These are phyloP conservation scores for Scortechinia acanthostroma DNA, from an alignment of 2,329 filamentous ascomycete species.

Conservation along the genomic window DNA sequence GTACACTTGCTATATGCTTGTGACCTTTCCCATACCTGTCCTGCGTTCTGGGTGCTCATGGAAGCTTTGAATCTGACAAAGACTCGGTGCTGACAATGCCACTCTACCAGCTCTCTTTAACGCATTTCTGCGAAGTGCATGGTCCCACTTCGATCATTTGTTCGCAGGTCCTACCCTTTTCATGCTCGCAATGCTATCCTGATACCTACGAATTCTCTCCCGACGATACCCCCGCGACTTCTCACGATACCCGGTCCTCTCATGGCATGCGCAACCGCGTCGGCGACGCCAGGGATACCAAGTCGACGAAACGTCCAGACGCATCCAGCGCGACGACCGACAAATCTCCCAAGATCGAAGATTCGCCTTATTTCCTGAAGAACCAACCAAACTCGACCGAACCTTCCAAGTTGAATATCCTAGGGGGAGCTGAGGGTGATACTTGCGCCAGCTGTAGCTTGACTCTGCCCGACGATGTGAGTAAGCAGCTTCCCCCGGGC, in stretches of 20 bases:
- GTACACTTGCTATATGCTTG: too few relatives aligned
- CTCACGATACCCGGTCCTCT: constrained; percentile 6
- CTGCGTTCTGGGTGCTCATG: constrained; percentile 1
- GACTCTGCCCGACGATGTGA: constrained; percentile 41
- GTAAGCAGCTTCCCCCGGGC: constrained; percentile 40
- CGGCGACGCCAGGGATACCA: too few relatives aligned
- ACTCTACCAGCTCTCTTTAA: constrained; percentile 43
- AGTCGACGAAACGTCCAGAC: too few relatives aligned
- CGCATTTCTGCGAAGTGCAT: constrained; percentile 56
- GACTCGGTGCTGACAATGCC: not conserved
- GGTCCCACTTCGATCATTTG: constrained; percentile 55
- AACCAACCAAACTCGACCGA: not conserved
- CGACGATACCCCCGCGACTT: constrained; percentile 9
- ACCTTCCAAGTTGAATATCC: constrained; percentile 16
- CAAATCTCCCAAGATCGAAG: not conserved
- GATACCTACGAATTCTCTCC: constrained; percentile 18
- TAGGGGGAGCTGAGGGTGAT: constrained; percentile 26
- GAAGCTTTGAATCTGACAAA: too few relatives aligned
- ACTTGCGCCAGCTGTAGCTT: constrained; percentile 50
- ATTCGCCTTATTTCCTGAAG: not conserved
- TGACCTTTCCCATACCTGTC: too few relatives aligned
- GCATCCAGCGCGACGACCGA: not conserved
- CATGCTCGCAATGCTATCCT: constrained; percentile 40
- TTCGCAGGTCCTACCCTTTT: constrained; percentile 45
- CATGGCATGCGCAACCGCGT: constrained; percentile 9